A percentile compares a stretch with the other conserved stretches of the same genome.
Conservation (phyloP, 768 basidiomycete genomes). For the Rhodotorula sphaerocarpa region DNA sequence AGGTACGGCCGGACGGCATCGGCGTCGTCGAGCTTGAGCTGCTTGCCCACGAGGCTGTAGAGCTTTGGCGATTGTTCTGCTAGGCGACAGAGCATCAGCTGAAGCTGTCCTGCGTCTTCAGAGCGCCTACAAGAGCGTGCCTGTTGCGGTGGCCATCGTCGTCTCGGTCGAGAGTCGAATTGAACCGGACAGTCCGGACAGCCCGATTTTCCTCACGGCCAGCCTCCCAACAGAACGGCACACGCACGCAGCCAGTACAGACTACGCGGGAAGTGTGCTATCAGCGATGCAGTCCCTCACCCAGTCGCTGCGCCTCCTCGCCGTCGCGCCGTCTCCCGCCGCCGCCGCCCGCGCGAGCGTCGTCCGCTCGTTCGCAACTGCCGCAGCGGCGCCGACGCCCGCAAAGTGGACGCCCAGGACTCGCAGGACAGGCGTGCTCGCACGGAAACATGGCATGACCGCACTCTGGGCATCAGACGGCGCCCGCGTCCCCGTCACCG, state of each 20-base stretch:
- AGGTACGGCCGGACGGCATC: slow-evolving; percentile 70
- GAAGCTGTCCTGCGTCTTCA: not conserved
- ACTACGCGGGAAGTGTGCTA: no score
- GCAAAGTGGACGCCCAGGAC: slow-evolving; percentile 17
- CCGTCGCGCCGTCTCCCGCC: not conserved
- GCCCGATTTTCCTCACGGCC: no score
- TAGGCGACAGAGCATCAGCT: not conserved
- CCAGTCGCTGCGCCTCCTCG: not conserved
- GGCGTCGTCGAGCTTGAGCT: slow-evolving; percentile 69
- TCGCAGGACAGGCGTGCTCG: slow-evolving; percentile 77
- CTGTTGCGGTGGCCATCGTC: not conserved
- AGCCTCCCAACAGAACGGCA: no score
- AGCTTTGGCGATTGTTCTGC: slow-evolving; percentile 13
- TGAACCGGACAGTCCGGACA: no score
- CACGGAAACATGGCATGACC: slow-evolving; percentile 92
- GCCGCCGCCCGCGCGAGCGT: not conserved
- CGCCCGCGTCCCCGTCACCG: slow-evolving; percentile 76
- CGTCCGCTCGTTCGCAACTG: slow-evolving; percentile 20
- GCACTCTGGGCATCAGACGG: slow-evolving; percentile 86
- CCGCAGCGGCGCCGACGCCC: slow-evolving; percentile 1
- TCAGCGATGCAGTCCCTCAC: slow-evolving; percentile 25
- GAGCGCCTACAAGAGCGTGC: not conserved
- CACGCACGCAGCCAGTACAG: no score
- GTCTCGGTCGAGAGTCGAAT: not conserved
- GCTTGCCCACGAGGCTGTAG: slow-evolving; percentile 57